Evolutionary conservation across 805 yeast species (phyloP).

Genomic region (Starmerella apis): DNA sequence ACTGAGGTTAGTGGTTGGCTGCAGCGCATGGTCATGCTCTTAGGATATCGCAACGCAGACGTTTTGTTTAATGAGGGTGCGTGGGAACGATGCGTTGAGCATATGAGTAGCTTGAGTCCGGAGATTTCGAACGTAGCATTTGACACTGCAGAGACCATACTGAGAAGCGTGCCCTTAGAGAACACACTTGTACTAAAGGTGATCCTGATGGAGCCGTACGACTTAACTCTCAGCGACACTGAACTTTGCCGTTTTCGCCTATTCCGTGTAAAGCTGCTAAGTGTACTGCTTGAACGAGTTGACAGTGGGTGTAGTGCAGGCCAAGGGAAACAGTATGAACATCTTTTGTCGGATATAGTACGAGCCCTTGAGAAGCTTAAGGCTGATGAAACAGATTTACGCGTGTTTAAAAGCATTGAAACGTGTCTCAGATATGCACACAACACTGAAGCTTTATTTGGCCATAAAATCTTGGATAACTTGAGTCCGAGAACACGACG

Average conservation of each 20-base stretch:
- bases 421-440: not conserved
- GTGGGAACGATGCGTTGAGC: conserved; percentile 25
- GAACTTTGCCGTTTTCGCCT: conserved; percentile 14
- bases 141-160: conserved; percentile 14
- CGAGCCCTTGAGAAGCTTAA: conserved; percentile 10
- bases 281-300: conserved; percentile 15
- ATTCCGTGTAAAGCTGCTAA: conserved; percentile 19
- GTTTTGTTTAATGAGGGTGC: conserved; percentile 13
- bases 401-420: not conserved
- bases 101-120: conserved; percentile 11
- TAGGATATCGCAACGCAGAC: conserved; percentile 4
- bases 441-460: not conserved
- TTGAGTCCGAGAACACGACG: not conserved
- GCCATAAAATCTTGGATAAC: not conserved
- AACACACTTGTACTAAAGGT: conserved; percentile 20
- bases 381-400: not conserved
- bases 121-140: conserved; percentile 15
- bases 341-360: conserved; percentile 9
- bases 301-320: not conserved
- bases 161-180: conserved; percentile 14
- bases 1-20: conserved; percentile 20
- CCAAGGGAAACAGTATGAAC: not conserved
- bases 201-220: conserved; percentile 15
- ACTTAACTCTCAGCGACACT: conserved; percentile 9
- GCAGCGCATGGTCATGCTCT: conserved; percentile 6